Base-by-base conservation (phyloP, 2,329 filamentous ascomycete species). In the Venturia asperata region DNA sequence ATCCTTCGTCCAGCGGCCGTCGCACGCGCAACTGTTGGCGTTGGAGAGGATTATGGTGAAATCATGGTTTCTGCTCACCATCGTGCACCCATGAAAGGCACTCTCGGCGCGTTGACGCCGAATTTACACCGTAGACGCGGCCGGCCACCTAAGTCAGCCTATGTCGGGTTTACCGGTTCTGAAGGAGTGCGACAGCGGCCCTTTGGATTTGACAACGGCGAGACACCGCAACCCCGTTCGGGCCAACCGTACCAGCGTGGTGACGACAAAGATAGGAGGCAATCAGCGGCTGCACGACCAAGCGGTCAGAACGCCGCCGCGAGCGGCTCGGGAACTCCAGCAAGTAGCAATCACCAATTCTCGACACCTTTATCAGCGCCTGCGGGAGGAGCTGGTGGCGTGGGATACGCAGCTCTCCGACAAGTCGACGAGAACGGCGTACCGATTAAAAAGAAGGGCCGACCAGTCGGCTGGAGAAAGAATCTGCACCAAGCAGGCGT, bases 401-500 rank as follows among this genome's bases (percentile, higher is more conserved):
- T 42, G 39, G 79, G 79, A 5, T 81, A 81, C 67, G 69, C 75
- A 19, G 76, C 77, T 9, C 80, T 82, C 68, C 73, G 74, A 19
- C 66, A 70, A 45, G 64, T 70, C 60, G 72, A 69, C 15, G 69
- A 71, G 45, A 73, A 77, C 62, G 75, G 75, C 5, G 70, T 73
- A 39, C 74, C 74, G 7, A 63, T 76, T n/a, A 78, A 72, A 68
- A 81, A 77, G 72, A 78, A 74, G 71, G 80, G 80, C 34, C 75
- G 80, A 24, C 79, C 80, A 4, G 74, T 81, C 21, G 80, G 80
- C 19, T 82, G 80, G 80, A 75, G 79, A 55, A 82, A 82, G 68
- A 71, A 71, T 15, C 71, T 81, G 17, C 79, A 81, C 67, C 60
- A 63, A 49, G 39, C 41, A 9, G 56, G 56, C 6, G 41, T 61